phyloP scores from a whole-genome alignment of 371 early-diverging fungal genomes.

The Mortierella sp. region DNA sequence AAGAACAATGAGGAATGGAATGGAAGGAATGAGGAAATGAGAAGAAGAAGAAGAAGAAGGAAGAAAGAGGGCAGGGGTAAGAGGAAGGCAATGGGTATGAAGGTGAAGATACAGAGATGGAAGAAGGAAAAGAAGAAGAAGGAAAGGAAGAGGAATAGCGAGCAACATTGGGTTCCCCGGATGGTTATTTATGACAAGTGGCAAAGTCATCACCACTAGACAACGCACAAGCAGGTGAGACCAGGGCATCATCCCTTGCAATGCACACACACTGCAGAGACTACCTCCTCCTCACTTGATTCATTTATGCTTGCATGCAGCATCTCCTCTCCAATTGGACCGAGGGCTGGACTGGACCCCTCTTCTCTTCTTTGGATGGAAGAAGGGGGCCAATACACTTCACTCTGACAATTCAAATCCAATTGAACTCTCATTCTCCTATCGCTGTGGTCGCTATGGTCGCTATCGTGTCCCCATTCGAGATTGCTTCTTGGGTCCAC shows the following conservation, averaged over 20 bases:
- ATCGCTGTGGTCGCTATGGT: neutral
- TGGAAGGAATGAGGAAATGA: conserved; percentile 13
- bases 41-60: neutral
- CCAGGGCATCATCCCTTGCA: too few species aligned
- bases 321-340: neutral
- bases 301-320: too few species aligned
- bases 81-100: neutral
- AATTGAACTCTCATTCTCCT: neutral
- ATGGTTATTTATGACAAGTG: neutral
- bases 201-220: neutral
- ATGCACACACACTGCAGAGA: too few species aligned
- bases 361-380: neutral
- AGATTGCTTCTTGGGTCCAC: neutral
- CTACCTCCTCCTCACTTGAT: too few species aligned
- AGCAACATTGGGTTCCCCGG: neutral
- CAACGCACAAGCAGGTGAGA: too few species aligned
- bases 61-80: neutral
- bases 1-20: conserved; percentile 12
- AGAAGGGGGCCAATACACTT: neutral
- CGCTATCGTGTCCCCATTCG: neutral
- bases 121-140: neutral
- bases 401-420: too few species aligned
- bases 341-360: neutral
- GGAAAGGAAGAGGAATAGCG: conserved; percentile 2
- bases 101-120: neutral